Base-by-base conservation (phyloP, 176 grass and related monocot species). In the Coix lacrymajobi region DNA sequence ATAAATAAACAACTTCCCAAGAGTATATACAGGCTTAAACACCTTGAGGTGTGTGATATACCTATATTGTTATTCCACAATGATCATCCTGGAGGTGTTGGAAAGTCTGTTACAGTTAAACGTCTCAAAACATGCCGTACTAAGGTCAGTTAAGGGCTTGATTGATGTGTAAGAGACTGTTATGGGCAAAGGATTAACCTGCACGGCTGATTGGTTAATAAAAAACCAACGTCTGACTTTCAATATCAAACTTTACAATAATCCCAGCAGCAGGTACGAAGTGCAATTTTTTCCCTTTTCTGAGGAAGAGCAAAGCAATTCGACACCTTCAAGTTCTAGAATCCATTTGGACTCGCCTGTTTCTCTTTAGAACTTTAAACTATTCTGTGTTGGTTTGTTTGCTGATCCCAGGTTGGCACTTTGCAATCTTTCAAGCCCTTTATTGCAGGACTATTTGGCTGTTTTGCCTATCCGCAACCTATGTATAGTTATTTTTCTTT, bases 11-110 rank as follows among this genome's bases (percentile, higher is more conserved):
- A 36, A 19, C 54, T 94, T 54, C 92, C 89, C 11, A 81, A 60
- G 46, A 85, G 64, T 58, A 46, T 91, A 31, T 52, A 78, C 17
- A 67, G 31, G 36, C 84, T 94, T 84, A 39, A 65, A 9, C 65
- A 87, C 40, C 38, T 91, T 24, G 74, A 89, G 70, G 63, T 86
- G 71, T 37, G 79, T 90, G 72, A 12, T 25, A 58, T 84, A 36
- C 66, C 69, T 71, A 2, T n/a, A 40, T 15, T 41, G 3, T 74
- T 84, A 51, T 62, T 84, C 20, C 46, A 75, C 51, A 34, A 69
- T 34, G 46, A 73, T 22, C 49, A 85, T 73, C 60, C 71, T 41
- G 69, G 70, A 57, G 19, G n/a, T 34, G 84, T 87, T 29, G 54
- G 58, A 11, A 89, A 89, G 38, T 43, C 75, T 43, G 28, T 75